phyloP scores from a whole-genome alignment of 2,329 filamentous ascomycete genomes.

The Diaporthe aspalathi region DNA sequence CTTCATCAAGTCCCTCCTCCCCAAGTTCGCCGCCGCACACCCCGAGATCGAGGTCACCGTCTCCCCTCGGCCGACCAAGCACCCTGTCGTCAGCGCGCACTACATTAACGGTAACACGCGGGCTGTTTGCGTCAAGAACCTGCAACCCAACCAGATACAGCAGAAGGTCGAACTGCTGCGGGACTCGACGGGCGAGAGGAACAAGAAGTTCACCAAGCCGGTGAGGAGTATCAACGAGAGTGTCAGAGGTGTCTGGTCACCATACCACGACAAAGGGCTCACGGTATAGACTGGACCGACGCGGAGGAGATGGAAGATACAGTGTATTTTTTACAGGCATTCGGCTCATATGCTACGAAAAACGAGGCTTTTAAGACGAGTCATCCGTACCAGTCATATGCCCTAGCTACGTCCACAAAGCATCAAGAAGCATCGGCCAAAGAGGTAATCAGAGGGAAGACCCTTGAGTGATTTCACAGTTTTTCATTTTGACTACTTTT shows the following conservation, averaged over 20 bases:
- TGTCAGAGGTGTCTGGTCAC: constrained; percentile 78
- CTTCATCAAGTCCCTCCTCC: constrained; percentile 83
- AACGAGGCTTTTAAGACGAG: neutral
- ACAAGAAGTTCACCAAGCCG: constrained; percentile 72
- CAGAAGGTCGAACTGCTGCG: constrained; percentile 81
- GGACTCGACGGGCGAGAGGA: constrained; percentile 80
- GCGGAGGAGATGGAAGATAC: neutral
- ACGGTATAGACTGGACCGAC: constrained; percentile 55
- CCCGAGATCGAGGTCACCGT: constrained; percentile 92
- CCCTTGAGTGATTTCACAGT: constrained; percentile 1
- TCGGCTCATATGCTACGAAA: neutral
- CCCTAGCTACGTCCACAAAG: constrained; percentile 21
- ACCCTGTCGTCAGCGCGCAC: constrained; percentile 88
- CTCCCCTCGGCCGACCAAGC: constrained; percentile 88
- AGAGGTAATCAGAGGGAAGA: neutral
- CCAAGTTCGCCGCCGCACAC: constrained; percentile 82
- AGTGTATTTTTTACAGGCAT: neutral
- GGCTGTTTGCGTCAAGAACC: constrained; percentile 87
- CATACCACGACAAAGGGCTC: constrained; percentile 72
- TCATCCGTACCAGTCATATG: constrained; percentile 25
- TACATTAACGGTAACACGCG: constrained; percentile 93
- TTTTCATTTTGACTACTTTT: constrained; percentile 21
- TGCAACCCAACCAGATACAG: constrained; percentile 82
- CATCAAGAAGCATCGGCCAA: neutral
- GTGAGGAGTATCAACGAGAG: constrained; percentile 73